phyloP scores from a whole-genome alignment of 2,329 filamentous ascomycete species.

The Colletotrichum graminicola region DNA sequence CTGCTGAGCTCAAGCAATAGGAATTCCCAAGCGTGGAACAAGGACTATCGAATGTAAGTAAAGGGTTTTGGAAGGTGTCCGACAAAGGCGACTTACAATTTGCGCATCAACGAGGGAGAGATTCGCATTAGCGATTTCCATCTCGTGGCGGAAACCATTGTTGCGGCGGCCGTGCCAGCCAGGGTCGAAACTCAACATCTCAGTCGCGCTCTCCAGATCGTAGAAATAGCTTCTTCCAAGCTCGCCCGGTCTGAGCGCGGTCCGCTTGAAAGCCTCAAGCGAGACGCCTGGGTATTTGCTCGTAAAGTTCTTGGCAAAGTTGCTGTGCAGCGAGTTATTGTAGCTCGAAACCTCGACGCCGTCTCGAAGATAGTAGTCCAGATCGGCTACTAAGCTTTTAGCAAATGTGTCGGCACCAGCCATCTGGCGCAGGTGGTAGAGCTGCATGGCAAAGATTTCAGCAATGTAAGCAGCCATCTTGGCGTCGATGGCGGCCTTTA shows the following conservation, averaged over 20 bases:
- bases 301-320: slow-evolving; percentile 87
- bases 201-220: slow-evolving; percentile 79
- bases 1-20: slow-evolving; percentile 86
- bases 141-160: slow-evolving; percentile 84
- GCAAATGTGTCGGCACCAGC: slow-evolving; percentile 75
- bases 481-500: slow-evolving; percentile 71
- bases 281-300: slow-evolving; percentile 80
- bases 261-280: slow-evolving; percentile 85
- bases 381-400: slow-evolving; percentile 77
- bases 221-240: slow-evolving; percentile 88
- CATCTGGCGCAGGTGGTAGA: slow-evolving; percentile 86
- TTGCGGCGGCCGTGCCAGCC: slow-evolving; percentile 79
- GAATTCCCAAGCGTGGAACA: slow-evolving; percentile 92
- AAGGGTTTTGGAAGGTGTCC: neutral
- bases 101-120: slow-evolving; percentile 93
- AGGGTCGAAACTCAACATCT: slow-evolving; percentile 81
- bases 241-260: slow-evolving; percentile 71
- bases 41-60: slow-evolving; percentile 64
- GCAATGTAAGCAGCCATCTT: slow-evolving; percentile 84
- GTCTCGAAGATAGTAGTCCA: slow-evolving; percentile 84
- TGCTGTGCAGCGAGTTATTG: slow-evolving; percentile 87
- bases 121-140: slow-evolving; percentile 90
- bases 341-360: slow-evolving; percentile 85
- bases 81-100: slow-evolving; percentile 69
- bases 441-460: slow-evolving; percentile 90